Evolutionary conservation across 2,329 filamentous ascomycete genomes (phyloP), one percentile per base, ranked within the genome.

Genomic region (Colletotrichum kahawae): DNA sequence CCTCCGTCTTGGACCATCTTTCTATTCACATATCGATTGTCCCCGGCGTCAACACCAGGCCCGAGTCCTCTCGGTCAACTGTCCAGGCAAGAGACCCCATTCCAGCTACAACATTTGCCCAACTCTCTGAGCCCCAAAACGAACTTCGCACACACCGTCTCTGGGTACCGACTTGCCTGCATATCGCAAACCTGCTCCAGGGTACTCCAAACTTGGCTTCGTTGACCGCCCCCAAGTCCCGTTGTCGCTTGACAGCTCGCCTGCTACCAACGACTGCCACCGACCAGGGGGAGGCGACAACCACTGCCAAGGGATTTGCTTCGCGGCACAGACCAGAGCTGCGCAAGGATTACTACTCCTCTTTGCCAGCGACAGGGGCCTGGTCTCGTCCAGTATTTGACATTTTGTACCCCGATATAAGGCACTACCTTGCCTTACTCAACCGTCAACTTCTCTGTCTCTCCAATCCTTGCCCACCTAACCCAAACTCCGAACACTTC

Each of bases 251-350:
- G 67, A 74, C 71, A 71, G 60, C 51, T 71, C 71, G 71, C 71
- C 63, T 74, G 36, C 63, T 74, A 67, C 71, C 71, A 54, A 65
- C 38, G 48, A 64, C 54, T 71, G 59, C 36, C 67, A 70, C 63
- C 51, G 51, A 43, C 71, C 51, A 71, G 54, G 71, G 43, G 67
- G 29, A 51, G 36, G 21, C 36, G 18, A 71, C 64, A 16, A 60
- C 67, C 43, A 48, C 43, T n/a, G 71, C 71, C 67, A 74, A 71
- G 60, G 63, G 38, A 60, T 34, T 62, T 68, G 71, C 62, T 54
- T 59, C 12, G 51, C 31, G 54, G 72, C 72, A 75, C 72, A 75
- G 72, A 75, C 72, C 68, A 74, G 72, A 75, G 68, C 68, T 62
- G 36, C 72, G 34, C 72, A 75, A 68, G 72, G 72, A 75, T 71